These are phyloP conservation scores for Pyricularia pennisetigena DNA, from an alignment of 2,329 filamentous ascomycete genomes.

Conservation along the genomic window DNA sequence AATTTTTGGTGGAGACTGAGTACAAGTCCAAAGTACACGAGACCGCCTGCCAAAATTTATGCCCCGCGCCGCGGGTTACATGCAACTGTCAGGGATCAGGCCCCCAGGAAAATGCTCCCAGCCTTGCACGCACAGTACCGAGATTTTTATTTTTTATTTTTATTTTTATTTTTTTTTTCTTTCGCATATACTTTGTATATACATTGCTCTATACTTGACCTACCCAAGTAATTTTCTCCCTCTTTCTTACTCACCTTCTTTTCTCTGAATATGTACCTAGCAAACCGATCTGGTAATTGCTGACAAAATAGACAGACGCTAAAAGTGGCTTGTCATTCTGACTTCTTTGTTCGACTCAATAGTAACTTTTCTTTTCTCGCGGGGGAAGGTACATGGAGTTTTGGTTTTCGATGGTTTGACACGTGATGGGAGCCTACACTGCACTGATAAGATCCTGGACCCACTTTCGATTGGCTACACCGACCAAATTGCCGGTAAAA, in stretches of 20 bases:
- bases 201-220: too few relatives aligned
- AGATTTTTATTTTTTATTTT: not conserved
- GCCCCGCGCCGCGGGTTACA: not conserved
- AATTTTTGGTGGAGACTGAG: not conserved
- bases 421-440: not conserved
- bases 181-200: too few relatives aligned
- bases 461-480: not conserved
- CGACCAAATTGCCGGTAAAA: not conserved
- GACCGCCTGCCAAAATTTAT: not conserved
- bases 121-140: not conserved
- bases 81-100: not conserved
- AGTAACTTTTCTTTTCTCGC: not conserved
- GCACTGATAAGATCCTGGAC: not conserved
- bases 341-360: not conserved
- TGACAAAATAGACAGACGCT: too few relatives aligned
- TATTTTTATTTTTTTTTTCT: not conserved
- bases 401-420: not conserved
- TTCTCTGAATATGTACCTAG: too few relatives aligned
- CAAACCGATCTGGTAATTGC: too few relatives aligned
- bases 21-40: not conserved
- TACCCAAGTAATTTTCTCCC: too few relatives aligned
- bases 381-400: not conserved
- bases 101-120: not conserved
- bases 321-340: too few relatives aligned
- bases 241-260: too few relatives aligned